These are phyloP conservation scores for Petunia hybrid DNA, from an alignment of 305 asterid genomes.

Conservation along the genomic window DNA sequence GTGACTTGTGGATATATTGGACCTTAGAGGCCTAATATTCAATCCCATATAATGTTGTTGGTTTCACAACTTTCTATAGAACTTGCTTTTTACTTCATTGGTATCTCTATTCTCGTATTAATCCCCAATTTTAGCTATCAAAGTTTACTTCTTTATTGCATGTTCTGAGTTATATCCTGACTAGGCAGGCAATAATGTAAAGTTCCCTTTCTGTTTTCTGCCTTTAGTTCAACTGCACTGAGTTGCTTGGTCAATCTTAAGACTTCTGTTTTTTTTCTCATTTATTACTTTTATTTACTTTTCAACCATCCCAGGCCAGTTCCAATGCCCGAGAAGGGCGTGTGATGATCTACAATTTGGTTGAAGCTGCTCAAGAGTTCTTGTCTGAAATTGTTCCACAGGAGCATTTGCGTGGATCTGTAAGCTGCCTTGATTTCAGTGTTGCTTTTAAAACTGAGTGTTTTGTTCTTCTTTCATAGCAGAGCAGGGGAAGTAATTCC, in stretches of 20 bases:
- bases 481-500: constrained; percentile 21
- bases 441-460: not conserved
- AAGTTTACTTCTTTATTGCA: no score
- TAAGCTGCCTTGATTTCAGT: constrained; percentile 45
- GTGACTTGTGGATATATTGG: not conserved
- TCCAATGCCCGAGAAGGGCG: constrained; percentile 98
- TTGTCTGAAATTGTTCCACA: constrained; percentile 89
- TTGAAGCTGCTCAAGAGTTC: constrained; percentile 99
- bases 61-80: no score
- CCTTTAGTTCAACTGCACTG: constrained; percentile 1
- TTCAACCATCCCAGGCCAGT: constrained; percentile 68
- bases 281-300: constrained; percentile 7
- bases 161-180: no score
- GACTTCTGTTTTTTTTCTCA: constrained; percentile 18
- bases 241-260: constrained; percentile 12
- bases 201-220: not conserved
- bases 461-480: not conserved
- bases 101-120: no score
- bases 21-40: not conserved
- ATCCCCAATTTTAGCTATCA: no score
- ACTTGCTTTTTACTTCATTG: no score
- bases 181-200: no score
- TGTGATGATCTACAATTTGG: constrained; percentile 96
- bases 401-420: constrained; percentile 58
- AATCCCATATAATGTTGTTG: no score